Evolutionary conservation across 2,329 filamentous ascomycete species (phyloP).

Genomic region (Metarhizium sp.): DNA sequence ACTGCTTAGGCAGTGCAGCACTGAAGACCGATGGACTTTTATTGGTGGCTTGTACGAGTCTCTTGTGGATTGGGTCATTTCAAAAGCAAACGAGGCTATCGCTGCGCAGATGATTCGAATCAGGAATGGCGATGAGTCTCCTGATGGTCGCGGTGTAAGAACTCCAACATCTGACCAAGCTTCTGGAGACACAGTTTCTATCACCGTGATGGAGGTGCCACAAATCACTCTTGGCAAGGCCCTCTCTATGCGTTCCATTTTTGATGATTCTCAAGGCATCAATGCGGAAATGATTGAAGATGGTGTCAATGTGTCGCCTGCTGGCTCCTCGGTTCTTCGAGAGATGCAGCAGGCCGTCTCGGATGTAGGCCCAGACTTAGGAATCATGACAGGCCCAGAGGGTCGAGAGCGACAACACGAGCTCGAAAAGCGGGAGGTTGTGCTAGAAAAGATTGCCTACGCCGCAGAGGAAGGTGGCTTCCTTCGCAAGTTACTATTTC

Average conservation of each 20-base stretch:
- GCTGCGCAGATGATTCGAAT: slow-evolving; percentile 61
- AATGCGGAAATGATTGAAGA: slow-evolving; percentile 97
- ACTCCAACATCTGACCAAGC: slow-evolving; percentile 64
- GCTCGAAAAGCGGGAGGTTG: slow-evolving; percentile 69
- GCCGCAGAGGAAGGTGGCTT: slow-evolving; percentile 77
- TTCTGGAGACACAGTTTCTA: slow-evolving; percentile 72
- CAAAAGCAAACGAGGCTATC: slow-evolving; percentile 81
- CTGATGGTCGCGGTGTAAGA: slow-evolving; percentile 50
- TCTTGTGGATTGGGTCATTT: slow-evolving; percentile 88
- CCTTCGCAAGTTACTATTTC: slow-evolving; percentile 72
- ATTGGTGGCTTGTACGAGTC: slow-evolving; percentile 88
- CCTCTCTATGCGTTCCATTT: slow-evolving; percentile 78
- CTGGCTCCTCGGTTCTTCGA: slow-evolving; percentile 72
- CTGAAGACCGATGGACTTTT: slow-evolving; percentile 72
- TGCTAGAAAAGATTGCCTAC: slow-evolving; percentile 79
- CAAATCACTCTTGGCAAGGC: slow-evolving; percentile 75
- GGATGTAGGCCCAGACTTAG: slow-evolving; percentile 69
- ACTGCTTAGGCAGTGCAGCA: slow-evolving; percentile 68
- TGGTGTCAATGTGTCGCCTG: slow-evolving; percentile 65
- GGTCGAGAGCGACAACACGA: slow-evolving; percentile 68
- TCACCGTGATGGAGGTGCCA: slow-evolving; percentile 83
- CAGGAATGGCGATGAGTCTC: slow-evolving; percentile 56
- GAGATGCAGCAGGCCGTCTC: slow-evolving; percentile 80
- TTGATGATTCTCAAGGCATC: slow-evolving; percentile 87
- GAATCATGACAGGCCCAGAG: slow-evolving; percentile 57